Percentiles rank a stretch among this genome's conserved stretches.
Conservation (phyloP, 2,329 filamentous ascomycete species). For the Gyromitra esculenta region DNA sequence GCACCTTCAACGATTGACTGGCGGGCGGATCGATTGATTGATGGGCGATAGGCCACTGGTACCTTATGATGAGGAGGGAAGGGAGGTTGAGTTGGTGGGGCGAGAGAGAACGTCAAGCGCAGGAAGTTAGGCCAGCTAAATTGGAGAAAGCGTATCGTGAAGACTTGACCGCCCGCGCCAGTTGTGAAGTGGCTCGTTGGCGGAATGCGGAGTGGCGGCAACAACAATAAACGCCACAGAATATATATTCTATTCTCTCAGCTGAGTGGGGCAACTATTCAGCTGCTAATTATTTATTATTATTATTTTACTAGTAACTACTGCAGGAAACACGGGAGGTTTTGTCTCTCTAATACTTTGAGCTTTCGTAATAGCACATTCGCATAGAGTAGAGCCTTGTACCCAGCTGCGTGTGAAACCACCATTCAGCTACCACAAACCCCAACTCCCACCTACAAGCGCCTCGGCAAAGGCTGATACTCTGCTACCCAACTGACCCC, state of each 20-base stretch:
- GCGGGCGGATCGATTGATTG: conserved; percentile 17
- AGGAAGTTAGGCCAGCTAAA: conserved; percentile 41
- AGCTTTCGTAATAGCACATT: conserved; percentile 39
- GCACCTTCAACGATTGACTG: conserved; percentile 28
- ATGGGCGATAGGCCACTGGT: background rate
- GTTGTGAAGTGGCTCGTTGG: conserved; percentile 36
- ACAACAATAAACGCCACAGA: conserved; percentile 34
- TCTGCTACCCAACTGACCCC: conserved; percentile 9
- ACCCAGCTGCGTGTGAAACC: conserved; percentile 38
- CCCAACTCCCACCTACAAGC: conserved; percentile 4
- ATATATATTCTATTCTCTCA: background rate
- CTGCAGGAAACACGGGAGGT: conserved; percentile 3
- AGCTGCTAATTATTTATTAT: conserved; percentile 25
- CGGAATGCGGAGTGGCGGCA: conserved; percentile 37
- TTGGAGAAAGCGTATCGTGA: conserved; percentile 37
- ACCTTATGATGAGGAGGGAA: conserved; percentile 13
- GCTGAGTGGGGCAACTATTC: conserved; percentile 15
- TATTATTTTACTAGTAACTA: background rate
- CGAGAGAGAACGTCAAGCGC: conserved; percentile 31
- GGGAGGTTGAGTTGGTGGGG: conserved; percentile 31
- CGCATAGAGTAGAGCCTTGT: conserved; percentile 6
- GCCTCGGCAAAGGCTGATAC: conserved; percentile 19
- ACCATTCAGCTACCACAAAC: conserved; percentile 33
- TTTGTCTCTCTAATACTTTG: conserved; percentile 20
- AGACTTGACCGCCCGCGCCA: conserved; percentile 36